Evolutionary conservation across 176 grass and related monocot genomes (phyloP).

Genomic region (Bolboschoenus planiculmis): DNA sequence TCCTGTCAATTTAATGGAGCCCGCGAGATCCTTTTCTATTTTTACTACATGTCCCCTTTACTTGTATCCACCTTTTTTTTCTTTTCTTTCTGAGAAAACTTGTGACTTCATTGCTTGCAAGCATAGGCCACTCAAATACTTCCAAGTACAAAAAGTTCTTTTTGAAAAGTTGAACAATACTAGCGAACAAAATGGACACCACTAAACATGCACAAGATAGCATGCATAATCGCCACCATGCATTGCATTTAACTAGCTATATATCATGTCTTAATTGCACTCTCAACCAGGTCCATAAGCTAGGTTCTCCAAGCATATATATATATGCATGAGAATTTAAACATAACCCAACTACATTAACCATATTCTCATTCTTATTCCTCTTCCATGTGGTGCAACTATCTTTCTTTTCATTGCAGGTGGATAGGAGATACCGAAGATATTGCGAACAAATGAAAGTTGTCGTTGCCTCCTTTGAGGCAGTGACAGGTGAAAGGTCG

Average conservation of each 20-base stretch:
- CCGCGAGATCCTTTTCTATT: constrained; percentile 34
- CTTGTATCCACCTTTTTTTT: background rate
- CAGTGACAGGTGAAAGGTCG: constrained; percentile 51
- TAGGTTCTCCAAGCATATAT: background rate
- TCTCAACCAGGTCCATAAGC: constrained; percentile 19
- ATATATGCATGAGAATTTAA: constrained; percentile 5
- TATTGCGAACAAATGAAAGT: constrained; percentile 80
- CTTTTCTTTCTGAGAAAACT: constrained; percentile 38
- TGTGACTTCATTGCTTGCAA: constrained; percentile 28
- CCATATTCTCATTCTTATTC: background rate
- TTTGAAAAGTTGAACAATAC: constrained; percentile 9
- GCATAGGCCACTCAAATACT: constrained; percentile 20
- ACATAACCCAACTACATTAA: background rate
- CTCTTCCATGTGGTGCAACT: background rate
- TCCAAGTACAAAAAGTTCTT: constrained; percentile 38
- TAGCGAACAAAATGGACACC: constrained; percentile 24
- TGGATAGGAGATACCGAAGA: constrained; percentile 67
- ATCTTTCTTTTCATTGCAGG: constrained; percentile 28
- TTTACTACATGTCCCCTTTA: background rate
- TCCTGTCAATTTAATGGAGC: constrained; percentile 33
- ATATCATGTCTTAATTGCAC: constrained; percentile 24
- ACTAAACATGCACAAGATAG: background rate
- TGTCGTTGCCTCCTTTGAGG: constrained; percentile 60
- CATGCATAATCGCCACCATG: background rate
- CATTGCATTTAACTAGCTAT: constrained; percentile 18